phyloP scores from a whole-genome alignment of 2,329 filamentous ascomycete species.

The Cladosporium sp. region DNA sequence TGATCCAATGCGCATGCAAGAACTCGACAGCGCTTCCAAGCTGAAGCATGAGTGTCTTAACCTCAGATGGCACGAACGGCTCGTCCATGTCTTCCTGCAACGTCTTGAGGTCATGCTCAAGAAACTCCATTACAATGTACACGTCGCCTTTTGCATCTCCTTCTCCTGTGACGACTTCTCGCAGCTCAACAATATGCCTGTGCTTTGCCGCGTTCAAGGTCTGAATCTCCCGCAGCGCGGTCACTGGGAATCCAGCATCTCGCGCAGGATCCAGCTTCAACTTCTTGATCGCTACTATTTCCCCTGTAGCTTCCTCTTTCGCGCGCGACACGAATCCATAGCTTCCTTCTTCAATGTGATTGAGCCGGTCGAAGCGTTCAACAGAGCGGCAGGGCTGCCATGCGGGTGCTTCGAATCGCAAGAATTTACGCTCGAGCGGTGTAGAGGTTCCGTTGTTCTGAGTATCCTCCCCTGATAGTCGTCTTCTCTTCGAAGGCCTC shows the following conservation, averaged over 20 bases:
- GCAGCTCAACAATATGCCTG: conserved; percentile 76
- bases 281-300: conserved; percentile 88
- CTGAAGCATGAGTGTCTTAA: conserved; percentile 86
- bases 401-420: conserved; percentile 68
- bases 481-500: conserved; percentile 57
- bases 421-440: conserved; percentile 54
- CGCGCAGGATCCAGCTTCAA: conserved; percentile 79
- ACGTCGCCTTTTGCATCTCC: conserved; percentile 56
- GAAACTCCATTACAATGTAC: conserved; percentile 93
- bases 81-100: conserved; percentile 92
- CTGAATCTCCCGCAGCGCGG: conserved; percentile 89
- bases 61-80: conserved; percentile 87
- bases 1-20: conserved; percentile 85
- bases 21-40: conserved; percentile 78
- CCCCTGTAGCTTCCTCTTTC: conserved; percentile 68
- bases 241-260: conserved; percentile 82
- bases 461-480: conserved; percentile 53
- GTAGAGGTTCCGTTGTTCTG: conserved; percentile 21
- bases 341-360: conserved; percentile 95
- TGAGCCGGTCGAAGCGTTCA: conserved; percentile 86
- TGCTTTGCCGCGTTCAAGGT: conserved; percentile 80
- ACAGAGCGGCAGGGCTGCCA: conserved; percentile 77
- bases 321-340: conserved; percentile 94
- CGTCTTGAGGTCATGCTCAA: conserved; percentile 94
- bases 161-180: conserved; percentile 67